Conservation (phyloP, 140 eudicot species). For the Flaveria floridana region DNA sequence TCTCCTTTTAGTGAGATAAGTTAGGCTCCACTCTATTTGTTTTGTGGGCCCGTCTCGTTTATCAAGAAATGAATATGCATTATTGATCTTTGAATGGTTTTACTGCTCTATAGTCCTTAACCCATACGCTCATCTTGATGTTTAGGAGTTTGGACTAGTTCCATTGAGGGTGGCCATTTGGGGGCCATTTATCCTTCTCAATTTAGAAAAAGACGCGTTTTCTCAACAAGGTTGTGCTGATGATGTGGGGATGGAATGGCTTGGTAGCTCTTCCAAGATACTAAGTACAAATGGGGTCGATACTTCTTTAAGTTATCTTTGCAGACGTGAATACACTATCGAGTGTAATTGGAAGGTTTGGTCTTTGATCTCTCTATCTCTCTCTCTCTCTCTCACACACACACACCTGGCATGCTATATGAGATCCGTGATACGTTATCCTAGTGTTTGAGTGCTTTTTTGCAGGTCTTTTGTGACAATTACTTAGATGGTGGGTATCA, state of each 20-base stretch:
- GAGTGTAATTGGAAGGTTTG: slow-evolving; percentile 96
- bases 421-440: background rate
- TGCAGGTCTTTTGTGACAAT: slow-evolving; percentile 95
- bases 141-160: slow-evolving; percentile 80
- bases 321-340: slow-evolving; percentile 75
- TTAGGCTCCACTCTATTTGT: background rate
- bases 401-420: background rate
- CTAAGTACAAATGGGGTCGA: slow-evolving; percentile 63
- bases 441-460: background rate
- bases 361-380: background rate
- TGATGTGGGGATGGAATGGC: slow-evolving; percentile 69
- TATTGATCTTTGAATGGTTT: background rate
- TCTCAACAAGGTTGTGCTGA: slow-evolving; percentile 31
- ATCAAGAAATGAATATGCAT: background rate
- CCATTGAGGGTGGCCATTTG: slow-evolving; percentile 68
- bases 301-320: slow-evolving; percentile 59
- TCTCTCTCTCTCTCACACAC: background rate
- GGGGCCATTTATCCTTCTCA: slow-evolving; percentile 85
- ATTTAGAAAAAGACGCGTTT: slow-evolving; percentile 41
- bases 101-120: background rate
- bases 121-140: slow-evolving; percentile 20
- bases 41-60: background rate
- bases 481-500: slow-evolving; percentile 97
- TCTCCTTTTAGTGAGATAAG: slow-evolving; percentile 1
- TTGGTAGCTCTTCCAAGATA: slow-evolving; percentile 64